Conservation (phyloP, 192 early-diverging fungal genomes). For the Coemansia sp. region DNA sequence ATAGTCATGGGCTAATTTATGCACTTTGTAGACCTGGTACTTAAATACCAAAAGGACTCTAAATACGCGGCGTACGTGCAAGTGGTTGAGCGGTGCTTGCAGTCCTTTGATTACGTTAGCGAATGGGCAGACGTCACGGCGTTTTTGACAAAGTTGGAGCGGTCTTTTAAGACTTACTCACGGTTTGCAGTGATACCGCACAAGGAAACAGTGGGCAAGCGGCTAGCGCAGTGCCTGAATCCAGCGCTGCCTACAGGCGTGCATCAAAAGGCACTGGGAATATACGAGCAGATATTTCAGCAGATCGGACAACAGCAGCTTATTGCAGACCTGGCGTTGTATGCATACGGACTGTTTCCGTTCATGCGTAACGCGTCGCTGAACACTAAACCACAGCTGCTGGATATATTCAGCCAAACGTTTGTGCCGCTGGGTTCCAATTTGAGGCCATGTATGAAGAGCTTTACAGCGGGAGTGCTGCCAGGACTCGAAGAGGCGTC, state of each 20-base stretch:
- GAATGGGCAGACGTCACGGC: constrained; percentile 97
- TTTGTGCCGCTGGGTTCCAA: constrained; percentile 71
- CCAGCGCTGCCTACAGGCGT: constrained; percentile 93
- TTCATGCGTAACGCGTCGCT: constrained; percentile 84
- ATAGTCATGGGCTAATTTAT: too few species aligned
- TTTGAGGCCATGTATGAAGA: constrained; percentile 75
- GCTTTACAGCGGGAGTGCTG: constrained; percentile 76
- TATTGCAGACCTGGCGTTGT: constrained; percentile 77
- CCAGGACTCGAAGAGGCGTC: constrained; percentile 88
- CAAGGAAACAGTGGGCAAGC: constrained; percentile 82
- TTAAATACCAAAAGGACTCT: constrained; percentile 61
- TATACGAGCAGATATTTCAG: constrained; percentile 77
- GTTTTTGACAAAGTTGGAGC: constrained; percentile 80
- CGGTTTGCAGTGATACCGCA: constrained; percentile 76
- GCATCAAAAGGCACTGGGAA: constrained; percentile 89
- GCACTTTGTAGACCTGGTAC: background rate
- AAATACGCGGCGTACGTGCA: constrained; percentile 82
- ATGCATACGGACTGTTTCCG: constrained; percentile 87
- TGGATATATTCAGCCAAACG: constrained; percentile 72
- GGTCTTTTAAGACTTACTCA: constrained; percentile 77
- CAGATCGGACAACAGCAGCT: constrained; percentile 72
- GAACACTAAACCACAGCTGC: constrained; percentile 80
- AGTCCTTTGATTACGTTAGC: constrained; percentile 89
- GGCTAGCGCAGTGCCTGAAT: constrained; percentile 92
- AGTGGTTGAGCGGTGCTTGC: constrained; percentile 79